phyloP scores from a whole-genome alignment of 352 stramenopile genomes.

The Globisporangium spiculum region DNA sequence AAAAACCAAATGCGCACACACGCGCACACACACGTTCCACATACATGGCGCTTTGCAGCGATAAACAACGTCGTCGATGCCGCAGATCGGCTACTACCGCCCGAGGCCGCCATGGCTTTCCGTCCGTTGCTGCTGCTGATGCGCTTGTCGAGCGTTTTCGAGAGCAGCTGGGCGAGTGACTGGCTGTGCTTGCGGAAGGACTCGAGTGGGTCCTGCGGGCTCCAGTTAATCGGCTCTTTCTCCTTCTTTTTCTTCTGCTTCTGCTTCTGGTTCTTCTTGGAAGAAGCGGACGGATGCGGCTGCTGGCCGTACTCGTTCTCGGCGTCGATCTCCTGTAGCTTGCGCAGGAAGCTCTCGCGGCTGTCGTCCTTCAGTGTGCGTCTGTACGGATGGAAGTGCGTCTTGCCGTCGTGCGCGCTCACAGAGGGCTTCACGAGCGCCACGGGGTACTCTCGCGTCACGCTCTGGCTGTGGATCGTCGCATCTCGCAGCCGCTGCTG shows the following conservation, averaged over 20 bases:
- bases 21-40: not conserved
- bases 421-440: conserved; percentile 29
- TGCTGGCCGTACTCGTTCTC: conserved; percentile 42
- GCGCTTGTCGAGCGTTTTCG: conserved; percentile 30
- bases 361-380: conserved; percentile 21
- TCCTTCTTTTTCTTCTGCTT: not conserved
- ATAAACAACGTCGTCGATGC: not conserved
- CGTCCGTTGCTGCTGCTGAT: conserved; percentile 10
- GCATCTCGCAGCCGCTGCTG: conserved; percentile 50
- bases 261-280: conserved; percentile 33
- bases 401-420: not conserved
- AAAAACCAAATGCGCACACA: not conserved
- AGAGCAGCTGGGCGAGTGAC: conserved; percentile 32
- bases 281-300: not conserved
- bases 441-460: conserved; percentile 42
- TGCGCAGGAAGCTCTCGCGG: conserved; percentile 32
- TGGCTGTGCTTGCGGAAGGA: conserved; percentile 29
- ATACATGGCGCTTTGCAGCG: conserved; percentile 3
- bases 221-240: conserved; percentile 10
- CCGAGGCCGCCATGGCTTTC: not conserved
- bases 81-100: conserved; percentile 5
- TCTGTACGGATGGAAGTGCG: conserved; percentile 12
- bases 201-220: conserved; percentile 32
- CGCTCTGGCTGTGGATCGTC: conserved; percentile 37
- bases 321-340: conserved; percentile 38